Evolutionary conservation across 805 yeast species (phyloP).

Genomic region (Sporopachydermia lactativora): DNA sequence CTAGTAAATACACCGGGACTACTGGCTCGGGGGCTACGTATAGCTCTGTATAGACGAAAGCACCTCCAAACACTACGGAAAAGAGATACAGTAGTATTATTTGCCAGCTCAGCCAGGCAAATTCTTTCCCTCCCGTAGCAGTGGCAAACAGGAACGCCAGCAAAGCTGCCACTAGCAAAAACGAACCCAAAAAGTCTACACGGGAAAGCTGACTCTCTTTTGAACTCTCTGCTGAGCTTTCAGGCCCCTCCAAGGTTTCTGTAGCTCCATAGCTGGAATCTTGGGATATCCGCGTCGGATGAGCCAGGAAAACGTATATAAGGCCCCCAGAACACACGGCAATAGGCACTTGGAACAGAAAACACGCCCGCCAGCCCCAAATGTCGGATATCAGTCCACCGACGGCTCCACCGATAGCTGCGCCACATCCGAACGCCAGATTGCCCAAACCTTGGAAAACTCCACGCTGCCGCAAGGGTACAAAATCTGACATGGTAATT

Average conservation of each 20-base stretch:
- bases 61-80: constrained; percentile 20
- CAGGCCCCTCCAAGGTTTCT: constrained; percentile 39
- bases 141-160: constrained; percentile 48
- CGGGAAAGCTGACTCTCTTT: too few relatives aligned
- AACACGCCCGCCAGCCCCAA: constrained; percentile 50
- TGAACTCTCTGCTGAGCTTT: constrained; percentile 29
- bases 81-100: constrained; percentile 22
- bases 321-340: constrained; percentile 3
- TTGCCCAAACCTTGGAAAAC: constrained; percentile 75
- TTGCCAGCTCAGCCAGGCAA: constrained; percentile 30
- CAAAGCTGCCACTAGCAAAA: constrained; percentile 41
- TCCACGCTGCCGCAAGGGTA: constrained; percentile 44
- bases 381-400: constrained; percentile 41
- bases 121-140: constrained; percentile 47
- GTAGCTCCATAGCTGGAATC: constrained; percentile 9
- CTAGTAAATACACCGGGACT: constrained; percentile 45
- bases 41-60: constrained; percentile 39
- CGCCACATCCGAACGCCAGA: constrained; percentile 63
- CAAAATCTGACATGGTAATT: constrained; percentile 61
- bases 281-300: constrained; percentile 16
- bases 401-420: constrained; percentile 53
- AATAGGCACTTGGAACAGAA: constrained; percentile 25
- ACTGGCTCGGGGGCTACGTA: constrained; percentile 47
- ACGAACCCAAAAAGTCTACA: constrained; percentile 56
- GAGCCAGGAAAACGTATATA: constrained; percentile 3